Evolutionary conservation across 2,329 filamentous ascomycete genomes (phyloP), one percentile per base, ranked within the genome.

Genomic region (Periconia sp.): DNA sequence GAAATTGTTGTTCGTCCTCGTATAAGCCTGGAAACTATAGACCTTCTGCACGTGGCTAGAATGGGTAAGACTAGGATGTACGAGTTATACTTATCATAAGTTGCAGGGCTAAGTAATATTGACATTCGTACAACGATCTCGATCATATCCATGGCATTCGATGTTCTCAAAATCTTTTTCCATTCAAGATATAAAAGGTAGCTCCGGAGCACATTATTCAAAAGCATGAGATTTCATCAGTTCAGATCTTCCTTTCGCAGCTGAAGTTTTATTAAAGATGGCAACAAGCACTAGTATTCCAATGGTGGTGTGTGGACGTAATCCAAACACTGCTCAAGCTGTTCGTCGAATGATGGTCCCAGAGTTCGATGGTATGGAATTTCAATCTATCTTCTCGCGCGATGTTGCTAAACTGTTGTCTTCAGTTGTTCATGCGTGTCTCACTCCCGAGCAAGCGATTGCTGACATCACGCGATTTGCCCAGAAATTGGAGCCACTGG

Each of bases 281-380:
- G 10, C 33, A 37, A 37, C 33, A 43, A 17, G 19, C 33, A 37
- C 11, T 11, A 19, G 19, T 6, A 42, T 45, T 14, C 54, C 58
- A 31, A 42, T 60, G 14, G 35, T 60, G 6, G 48, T 55, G 13
- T 53, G 53, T 35, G 56, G 58, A 5, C 55, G 46, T 37, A 58
- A 49, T 19, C 40, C 50, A 2, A 23, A 52, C 2, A 45, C 57
- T 40, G 41, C 53, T 2, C 35, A 47, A 41, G n/a, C 17, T 1
- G 51, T 61, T 11, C 41, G 40, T 3, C 30, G 50, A 23, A n/a
- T 31, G 17, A 40, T 58, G 15, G 20, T 46, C 11, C 52, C 58
- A 9, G 56, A 55, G 45, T 59, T 51, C 30, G 53, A 56, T 43
- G 54, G 58, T 56, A 52, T 40, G 13, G 2, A 8, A 5, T 41